A percentile compares a stretch with the other conserved stretches of the same genome.
Conservation (phyloP, 2,329 filamentous ascomycete species). For the Tympanopsis confertula region DNA sequence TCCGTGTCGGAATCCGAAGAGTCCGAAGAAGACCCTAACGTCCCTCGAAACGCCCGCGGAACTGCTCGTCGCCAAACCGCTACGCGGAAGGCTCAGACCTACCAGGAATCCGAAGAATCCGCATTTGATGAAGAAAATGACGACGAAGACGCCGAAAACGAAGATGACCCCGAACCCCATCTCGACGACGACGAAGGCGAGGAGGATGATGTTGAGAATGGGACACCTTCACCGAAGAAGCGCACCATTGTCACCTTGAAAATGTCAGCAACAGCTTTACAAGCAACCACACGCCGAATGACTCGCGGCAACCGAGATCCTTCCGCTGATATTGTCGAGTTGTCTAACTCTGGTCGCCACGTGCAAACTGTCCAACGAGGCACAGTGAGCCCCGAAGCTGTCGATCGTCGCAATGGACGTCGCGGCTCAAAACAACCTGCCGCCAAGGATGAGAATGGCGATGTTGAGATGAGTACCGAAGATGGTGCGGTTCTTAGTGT, state of each 20-base stretch:
- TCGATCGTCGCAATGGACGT: background rate
- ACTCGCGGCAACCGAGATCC: background rate
- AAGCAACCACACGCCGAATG: background rate
- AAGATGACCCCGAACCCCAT: slow-evolving; percentile 10
- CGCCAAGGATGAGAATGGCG: slow-evolving; percentile 2
- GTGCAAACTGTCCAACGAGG: background rate
- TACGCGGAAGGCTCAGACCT: slow-evolving; percentile 2
- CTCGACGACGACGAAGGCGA: slow-evolving; percentile 11
- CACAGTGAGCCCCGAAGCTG: background rate
- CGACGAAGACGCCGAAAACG: slow-evolving; percentile 17
- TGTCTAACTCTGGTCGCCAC: background rate
- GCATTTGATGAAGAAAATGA: slow-evolving; percentile 20
- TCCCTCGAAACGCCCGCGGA: slow-evolving; percentile 35
- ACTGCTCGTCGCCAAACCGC: slow-evolving; percentile 22
- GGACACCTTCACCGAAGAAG: slow-evolving; percentile 11
- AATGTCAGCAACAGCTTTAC: background rate
- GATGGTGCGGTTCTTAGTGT: slow-evolving; percentile 7
- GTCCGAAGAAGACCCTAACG: slow-evolving; percentile 29
- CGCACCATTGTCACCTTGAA: slow-evolving; percentile 34
- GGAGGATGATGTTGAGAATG: slow-evolving; percentile 11
- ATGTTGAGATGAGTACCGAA: slow-evolving; percentile 6
- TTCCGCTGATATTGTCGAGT: background rate
- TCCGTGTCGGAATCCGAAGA: slow-evolving; percentile 28
- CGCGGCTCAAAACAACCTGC: background rate
- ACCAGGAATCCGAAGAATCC: slow-evolving; percentile 34